These are phyloP conservation scores for Talaromyces stipitatus DNA, from an alignment of 495 filamentous ascomycete genomes.

Conservation along the genomic window DNA sequence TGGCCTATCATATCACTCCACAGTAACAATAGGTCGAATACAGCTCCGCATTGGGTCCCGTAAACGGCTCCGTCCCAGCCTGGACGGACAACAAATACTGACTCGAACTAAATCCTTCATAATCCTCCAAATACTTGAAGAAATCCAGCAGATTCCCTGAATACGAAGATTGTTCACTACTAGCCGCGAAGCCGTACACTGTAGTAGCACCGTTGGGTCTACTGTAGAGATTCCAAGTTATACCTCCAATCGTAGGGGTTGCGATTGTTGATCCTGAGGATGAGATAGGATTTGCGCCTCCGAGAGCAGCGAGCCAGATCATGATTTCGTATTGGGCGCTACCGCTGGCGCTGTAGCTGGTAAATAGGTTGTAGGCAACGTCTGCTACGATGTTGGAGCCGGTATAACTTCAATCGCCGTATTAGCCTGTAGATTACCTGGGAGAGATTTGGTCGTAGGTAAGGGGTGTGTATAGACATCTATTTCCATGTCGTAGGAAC, in stretches of 20 bases:
- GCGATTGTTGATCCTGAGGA: constrained; percentile 46
- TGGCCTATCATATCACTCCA: too few species aligned
- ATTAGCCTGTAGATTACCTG: too few species aligned
- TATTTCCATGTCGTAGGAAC: constrained; percentile 49
- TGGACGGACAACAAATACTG: constrained; percentile 48
- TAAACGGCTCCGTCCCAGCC: constrained; percentile 52
- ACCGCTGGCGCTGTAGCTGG: constrained; percentile 35
- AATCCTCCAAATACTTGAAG: constrained; percentile 45
- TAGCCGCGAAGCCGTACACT: constrained; percentile 57
- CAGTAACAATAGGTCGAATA: constrained; percentile 29
- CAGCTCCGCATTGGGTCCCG: constrained; percentile 29
- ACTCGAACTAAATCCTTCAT: constrained; percentile 40
- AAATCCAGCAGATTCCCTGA: constrained; percentile 49
- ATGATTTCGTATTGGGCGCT: constrained; percentile 58
- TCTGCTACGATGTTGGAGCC: constrained; percentile 49
- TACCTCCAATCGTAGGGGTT: constrained; percentile 43
- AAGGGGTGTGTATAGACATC: constrained; percentile 32
- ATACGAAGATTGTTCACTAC: constrained; percentile 38
- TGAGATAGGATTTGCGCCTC: constrained; percentile 57
- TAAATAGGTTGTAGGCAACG: constrained; percentile 62
- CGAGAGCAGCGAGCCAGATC: constrained; percentile 59
- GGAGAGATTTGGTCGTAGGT: background rate
- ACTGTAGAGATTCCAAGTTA: constrained; percentile 44
- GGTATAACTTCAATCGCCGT: constrained; percentile 37
- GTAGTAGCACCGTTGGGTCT: constrained; percentile 49